phyloP scores from a whole-genome alignment of 805 yeast species.

The Metschnikowia colocasiae region DNA sequence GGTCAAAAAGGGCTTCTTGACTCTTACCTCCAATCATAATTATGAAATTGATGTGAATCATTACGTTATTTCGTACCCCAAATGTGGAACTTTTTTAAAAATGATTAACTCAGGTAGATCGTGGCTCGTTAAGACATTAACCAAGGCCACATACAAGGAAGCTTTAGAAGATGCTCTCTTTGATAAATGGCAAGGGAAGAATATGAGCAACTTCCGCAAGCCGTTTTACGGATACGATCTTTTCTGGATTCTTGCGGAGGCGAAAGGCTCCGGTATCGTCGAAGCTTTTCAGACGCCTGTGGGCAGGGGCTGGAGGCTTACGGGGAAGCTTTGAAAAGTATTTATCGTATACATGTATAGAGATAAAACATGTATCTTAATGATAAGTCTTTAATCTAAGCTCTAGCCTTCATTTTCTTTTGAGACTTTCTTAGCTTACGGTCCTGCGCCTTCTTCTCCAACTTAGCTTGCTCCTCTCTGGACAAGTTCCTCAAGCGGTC shows the following conservation, averaged over 20 bases:
- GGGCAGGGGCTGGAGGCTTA: slow-evolving; percentile 56
- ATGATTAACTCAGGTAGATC: slow-evolving; percentile 42
- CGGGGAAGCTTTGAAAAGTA: slow-evolving; percentile 39
- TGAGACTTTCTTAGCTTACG: slow-evolving; percentile 73
- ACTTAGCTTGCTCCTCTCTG: slow-evolving; percentile 75
- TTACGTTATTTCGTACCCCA: slow-evolving; percentile 46
- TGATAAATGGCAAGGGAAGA: slow-evolving; percentile 44
- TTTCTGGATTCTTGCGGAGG: slow-evolving; percentile 48
- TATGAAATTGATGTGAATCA: slow-evolving; percentile 38
- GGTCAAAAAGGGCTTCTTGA: slow-evolving; percentile 41
- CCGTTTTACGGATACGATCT: slow-evolving; percentile 51
- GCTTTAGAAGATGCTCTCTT: slow-evolving; percentile 39
- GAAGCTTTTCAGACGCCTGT: slow-evolving; percentile 54
- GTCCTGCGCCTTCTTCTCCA: slow-evolving; percentile 73
- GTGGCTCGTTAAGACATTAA: slow-evolving; percentile 41
- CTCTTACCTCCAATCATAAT: slow-evolving; percentile 43
- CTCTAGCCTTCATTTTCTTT: slow-evolving; percentile 54
- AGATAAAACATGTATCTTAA: not conserved
- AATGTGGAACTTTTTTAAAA: slow-evolving; percentile 47
- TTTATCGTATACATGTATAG: not conserved
- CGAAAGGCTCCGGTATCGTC: slow-evolving; percentile 49
- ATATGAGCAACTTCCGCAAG: slow-evolving; percentile 38
- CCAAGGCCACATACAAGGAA: slow-evolving; percentile 40
- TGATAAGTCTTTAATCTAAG: slow-evolving; percentile 14
- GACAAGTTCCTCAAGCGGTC: slow-evolving; percentile 54